Conservation (phyloP, 1,284 basidiomycete genomes). For the Uromyces viciae-fabae region DNA sequence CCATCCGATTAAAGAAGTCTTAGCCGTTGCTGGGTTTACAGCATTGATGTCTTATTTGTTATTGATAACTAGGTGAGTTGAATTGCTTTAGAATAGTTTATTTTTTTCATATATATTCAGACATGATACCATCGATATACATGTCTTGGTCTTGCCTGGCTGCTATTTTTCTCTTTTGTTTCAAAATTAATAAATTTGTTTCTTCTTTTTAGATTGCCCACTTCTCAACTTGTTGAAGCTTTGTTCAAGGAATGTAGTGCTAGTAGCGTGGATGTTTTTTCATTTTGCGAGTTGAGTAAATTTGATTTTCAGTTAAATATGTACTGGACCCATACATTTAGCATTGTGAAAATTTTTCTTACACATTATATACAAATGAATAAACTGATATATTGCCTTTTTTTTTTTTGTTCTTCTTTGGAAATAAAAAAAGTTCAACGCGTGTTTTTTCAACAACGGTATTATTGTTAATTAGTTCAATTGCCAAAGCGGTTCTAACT, state of each 20-base stretch:
- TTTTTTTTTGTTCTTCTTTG: not conserved
- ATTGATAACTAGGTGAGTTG: slow-evolving; percentile 60
- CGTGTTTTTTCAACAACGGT: slow-evolving; percentile 50
- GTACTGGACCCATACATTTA: too few species aligned
- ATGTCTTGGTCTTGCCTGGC: too few species aligned
- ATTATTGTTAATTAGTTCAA: slow-evolving; percentile 62
- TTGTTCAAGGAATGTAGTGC: slow-evolving; percentile 65
- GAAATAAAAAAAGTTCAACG: slow-evolving; percentile 17
- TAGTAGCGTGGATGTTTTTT: slow-evolving; percentile 14
- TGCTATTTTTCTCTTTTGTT: too few species aligned
- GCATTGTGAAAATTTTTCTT: too few species aligned
- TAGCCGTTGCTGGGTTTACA: slow-evolving; percentile 64
- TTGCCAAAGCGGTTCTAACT: slow-evolving; percentile 52
- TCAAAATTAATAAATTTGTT: not conserved
- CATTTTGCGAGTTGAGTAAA: slow-evolving; percentile 34
- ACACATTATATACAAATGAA: too few species aligned
- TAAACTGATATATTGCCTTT: not conserved
- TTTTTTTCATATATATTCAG: not conserved
- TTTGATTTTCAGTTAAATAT: slow-evolving; percentile 52
- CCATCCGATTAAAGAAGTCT: slow-evolving; percentile 66
- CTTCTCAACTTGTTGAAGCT: slow-evolving; percentile 67
- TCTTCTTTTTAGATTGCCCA: slow-evolving; percentile 61
- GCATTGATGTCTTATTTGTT: slow-evolving; percentile 66
- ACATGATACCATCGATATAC: not conserved
- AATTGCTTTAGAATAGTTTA: not conserved